Conservation (phyloP, 2,329 filamentous ascomycete genomes). For the Drechslerella dactyloides region DNA sequence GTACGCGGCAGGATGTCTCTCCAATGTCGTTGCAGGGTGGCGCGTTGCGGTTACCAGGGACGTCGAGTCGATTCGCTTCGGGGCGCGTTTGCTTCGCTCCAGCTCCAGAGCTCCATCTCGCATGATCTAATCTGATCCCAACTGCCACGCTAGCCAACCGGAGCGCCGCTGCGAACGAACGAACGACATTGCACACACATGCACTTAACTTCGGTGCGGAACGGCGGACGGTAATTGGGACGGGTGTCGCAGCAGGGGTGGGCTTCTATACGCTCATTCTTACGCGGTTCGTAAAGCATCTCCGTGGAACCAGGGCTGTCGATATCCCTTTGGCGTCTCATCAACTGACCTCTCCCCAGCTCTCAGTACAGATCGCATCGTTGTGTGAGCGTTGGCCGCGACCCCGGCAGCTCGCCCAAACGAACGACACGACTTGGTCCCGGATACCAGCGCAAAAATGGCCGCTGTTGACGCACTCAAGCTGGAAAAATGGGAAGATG, state of each 20-base stretch:
- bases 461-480: constrained; percentile 64
- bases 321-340: constrained; percentile 1
- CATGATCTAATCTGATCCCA: constrained; percentile 12
- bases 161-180: background rate
- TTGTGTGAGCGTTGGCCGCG: background rate
- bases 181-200: background rate
- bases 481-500: constrained; percentile 70
- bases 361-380: background rate
- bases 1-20: background rate
- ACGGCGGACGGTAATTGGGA: constrained; percentile 7
- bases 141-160: too few species aligned
- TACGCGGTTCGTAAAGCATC: constrained; percentile 43
- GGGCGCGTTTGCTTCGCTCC: constrained; percentile 25
- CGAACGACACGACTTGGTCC: background rate
- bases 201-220: background rate
- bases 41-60: constrained; percentile 35
- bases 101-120: background rate
- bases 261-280: constrained; percentile 14
- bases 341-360: constrained; percentile 1
- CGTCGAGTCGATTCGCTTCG: constrained; percentile 1
- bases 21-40: constrained; percentile 5
- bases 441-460: constrained; percentile 57
- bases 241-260: constrained; percentile 25
- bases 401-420: background rate
- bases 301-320: background rate